Evolutionary conservation across 116 monocot genomes (phyloP), one percentile per base, ranked within the genome.

Genomic region (Dioscorea cayenensis): DNA sequence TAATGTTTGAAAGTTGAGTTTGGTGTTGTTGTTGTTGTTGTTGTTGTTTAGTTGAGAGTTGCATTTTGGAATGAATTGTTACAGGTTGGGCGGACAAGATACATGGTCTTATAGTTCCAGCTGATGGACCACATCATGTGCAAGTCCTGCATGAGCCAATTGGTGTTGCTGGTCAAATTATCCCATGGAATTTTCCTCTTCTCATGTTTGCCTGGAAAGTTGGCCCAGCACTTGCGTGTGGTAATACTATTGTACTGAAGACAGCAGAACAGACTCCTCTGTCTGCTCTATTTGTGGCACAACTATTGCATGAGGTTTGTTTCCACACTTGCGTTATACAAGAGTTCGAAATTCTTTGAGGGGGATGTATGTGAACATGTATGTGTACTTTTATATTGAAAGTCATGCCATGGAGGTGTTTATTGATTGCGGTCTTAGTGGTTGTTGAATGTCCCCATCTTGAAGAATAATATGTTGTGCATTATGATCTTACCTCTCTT

Each of bases 131-230:
- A 4, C 85, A 93, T 55, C 97, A 99, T 73, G 94, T 91, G 21
- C 89, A 99, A 75, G 89, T 93, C 55, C 68, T 99, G 67, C 80
- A 91, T 27, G 97, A 94, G 74, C 97, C 97, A 3, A 89, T 94
- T 63, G 94, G 97, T 55, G 97, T 99, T 70, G 90, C 73, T 3
- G 97, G 94, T 5, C 94, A 93, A 69, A 99, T 99, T 60, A 93
- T 99, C 18, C 97, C 97, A 6, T 99, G 97, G 99, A 99, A 99
- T 69, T 94, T 99, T 63, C 99, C 99, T 0, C 85, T 94, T 66
- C 84, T 99, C 29, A 90, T 99, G 94, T 91, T 75, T 78, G 83
- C 89, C 35, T 93, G 93, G 94, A 99, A 99, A 66, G 89, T 99
- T 55, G 94, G 99, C 37, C 97, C 94, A 63, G 97, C 97, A 23